Conservation (phyloP, 2,329 filamentous ascomycete genomes). For the Pestalotiopsis sp. region DNA sequence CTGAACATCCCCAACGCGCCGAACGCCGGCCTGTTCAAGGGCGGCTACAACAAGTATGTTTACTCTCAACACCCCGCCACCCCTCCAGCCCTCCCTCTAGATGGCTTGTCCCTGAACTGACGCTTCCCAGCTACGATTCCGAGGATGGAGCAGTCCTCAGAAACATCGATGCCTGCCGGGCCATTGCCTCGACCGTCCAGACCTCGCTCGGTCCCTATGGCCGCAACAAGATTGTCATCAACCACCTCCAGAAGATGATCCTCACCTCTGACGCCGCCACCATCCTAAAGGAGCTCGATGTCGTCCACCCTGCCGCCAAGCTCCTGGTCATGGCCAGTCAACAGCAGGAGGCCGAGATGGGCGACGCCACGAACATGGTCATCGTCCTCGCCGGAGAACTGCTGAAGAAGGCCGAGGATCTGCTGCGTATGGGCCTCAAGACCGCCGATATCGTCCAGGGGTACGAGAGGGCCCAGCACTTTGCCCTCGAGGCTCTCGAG, state of each 20-base stretch:
- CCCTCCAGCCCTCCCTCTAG: slow-evolving; percentile 22
- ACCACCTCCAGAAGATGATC: slow-evolving; percentile 99
- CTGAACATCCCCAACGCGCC: slow-evolving; percentile 94
- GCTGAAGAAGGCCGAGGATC: slow-evolving; percentile 94
- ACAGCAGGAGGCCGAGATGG: slow-evolving; percentile 99
- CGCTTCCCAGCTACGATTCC: slow-evolving; percentile 78
- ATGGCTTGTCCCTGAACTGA: not conserved
- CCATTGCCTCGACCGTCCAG: slow-evolving; percentile 94
- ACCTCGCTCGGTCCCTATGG: slow-evolving; percentile 96
- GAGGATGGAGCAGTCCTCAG: slow-evolving; percentile 98
- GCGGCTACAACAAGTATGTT: slow-evolving; percentile 90
- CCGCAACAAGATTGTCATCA: slow-evolving; percentile 99
- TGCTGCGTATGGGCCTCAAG: slow-evolving; percentile 95
- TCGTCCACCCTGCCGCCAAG: slow-evolving; percentile 97
- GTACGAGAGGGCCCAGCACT: slow-evolving; percentile 92
- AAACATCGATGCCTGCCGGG: slow-evolving; percentile 97
- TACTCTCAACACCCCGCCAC: slow-evolving; percentile 25
- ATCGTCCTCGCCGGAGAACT: slow-evolving; percentile 95
- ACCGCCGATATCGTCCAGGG: slow-evolving; percentile 96
- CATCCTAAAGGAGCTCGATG: slow-evolving; percentile 95
- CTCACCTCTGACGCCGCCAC: slow-evolving; percentile 97
- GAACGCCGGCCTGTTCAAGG: slow-evolving; percentile 92
- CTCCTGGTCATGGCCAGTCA: slow-evolving; percentile 98
- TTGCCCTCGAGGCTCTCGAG: slow-evolving; percentile 83
- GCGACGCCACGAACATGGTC: slow-evolving; percentile 96